These are phyloP conservation scores for Pisolithus microcarpus DNA, from an alignment of 768 basidiomycete species.

Conservation along the genomic window DNA sequence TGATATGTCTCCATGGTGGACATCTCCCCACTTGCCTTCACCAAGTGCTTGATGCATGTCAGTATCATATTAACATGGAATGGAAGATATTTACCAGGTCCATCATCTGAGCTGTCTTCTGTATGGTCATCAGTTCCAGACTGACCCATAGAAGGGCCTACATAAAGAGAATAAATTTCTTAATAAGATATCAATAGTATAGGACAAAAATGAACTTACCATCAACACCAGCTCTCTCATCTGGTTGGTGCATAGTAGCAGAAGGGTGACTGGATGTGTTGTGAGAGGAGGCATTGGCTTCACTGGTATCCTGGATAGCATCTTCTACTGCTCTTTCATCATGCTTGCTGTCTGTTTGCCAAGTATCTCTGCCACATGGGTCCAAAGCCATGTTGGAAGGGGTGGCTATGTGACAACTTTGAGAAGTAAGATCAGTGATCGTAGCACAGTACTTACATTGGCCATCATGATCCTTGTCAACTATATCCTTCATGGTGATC, in stretches of 20 bases:
- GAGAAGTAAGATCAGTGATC: background rate
- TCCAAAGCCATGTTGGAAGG: background rate
- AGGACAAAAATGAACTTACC: background rate
- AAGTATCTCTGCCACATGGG: no score
- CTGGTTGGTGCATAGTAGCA: no score
- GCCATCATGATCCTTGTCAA: background rate
- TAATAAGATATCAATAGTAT: background rate
- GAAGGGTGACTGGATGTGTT: background rate
- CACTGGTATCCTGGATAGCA: background rate
- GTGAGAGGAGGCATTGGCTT: background rate
- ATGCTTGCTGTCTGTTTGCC: background rate
- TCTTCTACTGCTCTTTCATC: background rate
- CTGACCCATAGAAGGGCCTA: no score
- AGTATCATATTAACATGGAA: no score
- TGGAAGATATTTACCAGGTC: no score
- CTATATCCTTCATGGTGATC: background rate
- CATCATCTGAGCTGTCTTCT: no score
- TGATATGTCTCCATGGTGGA: no score
- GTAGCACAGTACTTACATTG: background rate
- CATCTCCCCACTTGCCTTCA: no score
- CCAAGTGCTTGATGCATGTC: no score
- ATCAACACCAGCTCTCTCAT: background rate
- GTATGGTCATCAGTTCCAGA: no score
- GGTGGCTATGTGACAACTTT: background rate
- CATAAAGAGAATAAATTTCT: background rate